phyloP scores from a whole-genome alignment of 1,139 yeast genomes.

The Debaryomycetaceae sp. region DNA sequence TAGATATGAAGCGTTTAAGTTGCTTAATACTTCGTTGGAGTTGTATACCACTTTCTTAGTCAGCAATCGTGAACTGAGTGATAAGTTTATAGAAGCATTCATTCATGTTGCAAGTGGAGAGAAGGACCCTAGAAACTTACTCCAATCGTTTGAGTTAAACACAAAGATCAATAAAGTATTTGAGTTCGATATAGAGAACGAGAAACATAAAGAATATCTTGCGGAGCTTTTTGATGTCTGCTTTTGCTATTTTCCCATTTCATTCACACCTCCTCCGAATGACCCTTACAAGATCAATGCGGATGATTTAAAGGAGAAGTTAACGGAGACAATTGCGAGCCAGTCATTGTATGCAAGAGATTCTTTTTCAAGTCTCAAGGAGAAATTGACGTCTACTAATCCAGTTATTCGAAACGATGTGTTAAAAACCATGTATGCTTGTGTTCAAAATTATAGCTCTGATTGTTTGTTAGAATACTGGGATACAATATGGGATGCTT shows the following conservation, averaged over 20 bases:
- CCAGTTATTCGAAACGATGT: slow-evolving; percentile 76
- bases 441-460: slow-evolving; percentile 51
- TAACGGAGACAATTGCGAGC: slow-evolving; percentile 61
- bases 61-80: slow-evolving; percentile 18
- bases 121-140: slow-evolving; percentile 86
- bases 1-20: slow-evolving; percentile 56
- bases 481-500: slow-evolving; percentile 79
- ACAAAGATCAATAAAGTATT: slow-evolving; percentile 45
- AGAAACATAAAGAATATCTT: slow-evolving; percentile 32
- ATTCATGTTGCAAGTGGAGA: slow-evolving; percentile 77
- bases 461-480: slow-evolving; percentile 55
- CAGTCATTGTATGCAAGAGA: slow-evolving; percentile 68
- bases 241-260: slow-evolving; percentile 95
- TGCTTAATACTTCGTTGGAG: slow-evolving; percentile 38
- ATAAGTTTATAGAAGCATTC: slow-evolving; percentile 52
- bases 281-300: slow-evolving; percentile 87
- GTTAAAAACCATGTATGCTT: slow-evolving; percentile 55
- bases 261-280: slow-evolving; percentile 88
- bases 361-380: slow-evolving; percentile 72
- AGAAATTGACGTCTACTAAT: slow-evolving; percentile 82
- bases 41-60: slow-evolving; percentile 16
- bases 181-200: slow-evolving; percentile 34
- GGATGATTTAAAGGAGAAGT: slow-evolving; percentile 58
- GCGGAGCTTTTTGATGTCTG: slow-evolving; percentile 77
- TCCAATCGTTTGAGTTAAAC: slow-evolving; percentile 66